Evolutionary conservation across 768 basidiomycete species (phyloP).

Genomic region (Mycena maculata): DNA sequence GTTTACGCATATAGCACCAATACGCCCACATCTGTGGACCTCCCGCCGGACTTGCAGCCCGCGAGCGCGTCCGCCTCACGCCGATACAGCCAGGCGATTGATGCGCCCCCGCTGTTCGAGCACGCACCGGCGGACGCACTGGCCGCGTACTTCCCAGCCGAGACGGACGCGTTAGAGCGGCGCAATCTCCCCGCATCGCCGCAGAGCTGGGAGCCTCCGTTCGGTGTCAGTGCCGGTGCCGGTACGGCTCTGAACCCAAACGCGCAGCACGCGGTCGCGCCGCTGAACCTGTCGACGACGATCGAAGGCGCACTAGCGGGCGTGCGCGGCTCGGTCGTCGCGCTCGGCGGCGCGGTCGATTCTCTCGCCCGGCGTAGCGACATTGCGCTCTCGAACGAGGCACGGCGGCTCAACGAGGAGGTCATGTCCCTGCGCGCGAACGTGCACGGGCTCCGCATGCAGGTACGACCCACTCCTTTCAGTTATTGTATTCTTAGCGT

Average conservation of each 20-base stretch:
- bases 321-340: constrained; percentile 68
- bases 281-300: constrained; percentile 70
- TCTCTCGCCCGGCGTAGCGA: constrained; percentile 72
- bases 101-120: background rate
- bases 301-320: constrained; percentile 71
- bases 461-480: constrained; percentile 56
- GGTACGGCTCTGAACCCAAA: constrained; percentile 30
- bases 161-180: constrained; percentile 26
- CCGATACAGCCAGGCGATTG: constrained; percentile 53
- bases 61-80: constrained; percentile 49
- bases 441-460: constrained; percentile 83
- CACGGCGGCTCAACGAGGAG: constrained; percentile 78
- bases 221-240: constrained; percentile 22
- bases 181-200: constrained; percentile 26
- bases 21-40: constrained; percentile 37
- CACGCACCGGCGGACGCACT: constrained; percentile 35
- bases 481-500: constrained; percentile 9
- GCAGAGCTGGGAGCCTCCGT: constrained; percentile 33
- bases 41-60: constrained; percentile 38
- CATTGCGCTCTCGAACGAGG: constrained; percentile 77
- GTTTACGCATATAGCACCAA: constrained; percentile 33
- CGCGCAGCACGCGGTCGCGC: constrained; percentile 62
- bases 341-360: constrained; percentile 70
- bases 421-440: constrained; percentile 74
- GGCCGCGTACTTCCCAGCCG: constrained; percentile 51